These are phyloP conservation scores for Tetrapisispora iriomotensis DNA, from an alignment of 805 yeast species.

Conservation along the genomic window DNA sequence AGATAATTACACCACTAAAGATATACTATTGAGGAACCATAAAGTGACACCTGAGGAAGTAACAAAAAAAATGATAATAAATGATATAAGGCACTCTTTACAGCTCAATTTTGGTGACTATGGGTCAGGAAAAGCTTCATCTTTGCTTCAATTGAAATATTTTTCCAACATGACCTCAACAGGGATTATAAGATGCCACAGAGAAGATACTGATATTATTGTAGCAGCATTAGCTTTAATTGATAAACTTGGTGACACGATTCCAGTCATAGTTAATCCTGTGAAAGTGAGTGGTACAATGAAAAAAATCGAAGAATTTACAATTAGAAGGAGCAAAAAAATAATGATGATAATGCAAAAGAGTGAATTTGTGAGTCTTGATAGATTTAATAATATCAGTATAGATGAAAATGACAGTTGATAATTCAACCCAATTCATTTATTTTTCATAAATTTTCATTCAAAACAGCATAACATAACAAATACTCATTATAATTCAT, in stretches of 20 bases:
- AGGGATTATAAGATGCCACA: constrained; percentile 70
- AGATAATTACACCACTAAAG: constrained; percentile 4
- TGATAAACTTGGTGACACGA: constrained; percentile 38
- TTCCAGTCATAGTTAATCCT: constrained; percentile 46
- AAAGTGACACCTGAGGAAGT: constrained; percentile 40
- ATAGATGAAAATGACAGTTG: constrained; percentile 12
- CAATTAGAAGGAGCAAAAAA: constrained; percentile 38
- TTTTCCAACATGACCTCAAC: constrained; percentile 73
- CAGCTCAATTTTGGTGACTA: constrained; percentile 66
- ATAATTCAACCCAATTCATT: neutral
- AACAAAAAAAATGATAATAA: constrained; percentile 40
- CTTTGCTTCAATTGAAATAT: constrained; percentile 59
- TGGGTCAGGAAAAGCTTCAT: constrained; percentile 57
- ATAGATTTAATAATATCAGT: constrained; percentile 9
- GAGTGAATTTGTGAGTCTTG: constrained; percentile 3
- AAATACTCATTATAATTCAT: neutral
- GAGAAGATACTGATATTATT: constrained; percentile 52
- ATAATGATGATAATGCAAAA: constrained; percentile 11
- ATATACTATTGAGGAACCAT: constrained; percentile 37
- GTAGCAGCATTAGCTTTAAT: constrained; percentile 59
- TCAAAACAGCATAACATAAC: too few species aligned
- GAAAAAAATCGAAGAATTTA: constrained; percentile 66
- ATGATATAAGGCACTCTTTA: constrained; percentile 45
- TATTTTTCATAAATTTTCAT: too few species aligned
- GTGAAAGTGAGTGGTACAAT: constrained; percentile 79